Base-by-base conservation (phyloP, 352 stramenopile genomes). In the Globisporangium spinosum region DNA sequence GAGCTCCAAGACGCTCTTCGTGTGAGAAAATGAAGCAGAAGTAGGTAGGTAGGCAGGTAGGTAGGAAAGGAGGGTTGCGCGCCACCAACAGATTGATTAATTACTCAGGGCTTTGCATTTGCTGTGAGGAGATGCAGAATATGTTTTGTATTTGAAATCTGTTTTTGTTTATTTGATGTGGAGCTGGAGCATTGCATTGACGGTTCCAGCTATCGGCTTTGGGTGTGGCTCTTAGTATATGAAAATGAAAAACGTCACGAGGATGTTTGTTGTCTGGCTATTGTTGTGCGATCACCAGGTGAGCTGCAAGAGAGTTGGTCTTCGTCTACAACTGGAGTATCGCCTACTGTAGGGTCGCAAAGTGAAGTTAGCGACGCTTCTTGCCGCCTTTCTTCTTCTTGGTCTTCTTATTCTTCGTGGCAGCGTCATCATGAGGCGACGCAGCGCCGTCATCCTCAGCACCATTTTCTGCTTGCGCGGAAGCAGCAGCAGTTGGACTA, bases 331-430 rank as follows among this genome's bases (percentile, higher is more conserved):
- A 22, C 43, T 49, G 17, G 17, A 17, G 10, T 43, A 43, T 32
- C 2, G 7, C 15, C 13, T 47, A 47, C 40, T 47, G 13, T 10
- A 49, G 17, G 15, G n/a, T 49, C 7, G 2, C 7, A 27, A n/a
- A n/a, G 4, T 32, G 29, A 17, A 35, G 32, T 65, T 77, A 80
- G 35, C 69, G 70, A 20, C 78, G 76, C 74, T 90, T 89, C 74
- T 87, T 83, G 68, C 72, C 65, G 63, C 83, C 84, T 70, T 77
- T 81, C 70, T 89, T 90, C 76, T 78, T 87, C 67, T 77, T 82
- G 69, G 65, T 65, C 72, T 92, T 92, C 47, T 59, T 72, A 63
- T 76, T 81, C 75, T 81, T 80, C 32, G 58, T 58, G 29, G 57
- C 45, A 2, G 68, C 62, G 25, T 43, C 70, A 23, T 70, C 56